These are phyloP conservation scores for Ogataea neopini DNA, from an alignment of 805 yeast genomes.

Conservation along the genomic window DNA sequence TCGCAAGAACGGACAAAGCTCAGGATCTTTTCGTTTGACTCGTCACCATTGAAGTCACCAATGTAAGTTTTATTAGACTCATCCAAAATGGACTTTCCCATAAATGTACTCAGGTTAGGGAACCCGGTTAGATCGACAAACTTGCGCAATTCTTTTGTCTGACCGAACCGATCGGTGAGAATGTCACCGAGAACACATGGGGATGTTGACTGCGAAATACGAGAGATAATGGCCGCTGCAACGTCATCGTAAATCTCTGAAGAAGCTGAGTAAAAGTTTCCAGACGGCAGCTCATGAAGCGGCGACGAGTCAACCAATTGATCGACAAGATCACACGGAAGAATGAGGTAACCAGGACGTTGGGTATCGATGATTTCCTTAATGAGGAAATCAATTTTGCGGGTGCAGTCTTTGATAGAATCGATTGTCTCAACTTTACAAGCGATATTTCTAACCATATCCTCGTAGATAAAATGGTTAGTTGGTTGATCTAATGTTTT, in stretches of 20 bases:
- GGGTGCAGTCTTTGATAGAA: slow-evolving; percentile 48
- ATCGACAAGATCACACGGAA: slow-evolving; percentile 72
- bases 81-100: slow-evolving; percentile 74
- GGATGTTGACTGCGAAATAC: slow-evolving; percentile 49
- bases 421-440: slow-evolving; percentile 55
- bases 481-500: slow-evolving; percentile 47
- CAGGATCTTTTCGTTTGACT: slow-evolving; percentile 49
- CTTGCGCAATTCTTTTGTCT: slow-evolving; percentile 44
- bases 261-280: background rate
- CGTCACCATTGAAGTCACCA: slow-evolving; percentile 72
- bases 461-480: slow-evolving; percentile 66
- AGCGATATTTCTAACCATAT: slow-evolving; percentile 56
- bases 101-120: slow-evolving; percentile 59
- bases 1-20: slow-evolving; percentile 59
- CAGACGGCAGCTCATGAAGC: slow-evolving; percentile 17
- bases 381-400: slow-evolving; percentile 70
- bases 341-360: slow-evolving; percentile 79
- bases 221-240: slow-evolving; percentile 46
- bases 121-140: slow-evolving; percentile 52
- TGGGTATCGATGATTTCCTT: slow-evolving; percentile 52
- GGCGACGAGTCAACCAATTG: slow-evolving; percentile 37
- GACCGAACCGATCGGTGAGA: slow-evolving; percentile 61
- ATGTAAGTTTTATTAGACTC: slow-evolving; percentile 65
- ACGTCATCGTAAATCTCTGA: slow-evolving; percentile 21
- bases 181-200: slow-evolving; percentile 77